phyloP scores from a whole-genome alignment of 495 filamentous ascomycete genomes.

The Hypoxylon rickii region DNA sequence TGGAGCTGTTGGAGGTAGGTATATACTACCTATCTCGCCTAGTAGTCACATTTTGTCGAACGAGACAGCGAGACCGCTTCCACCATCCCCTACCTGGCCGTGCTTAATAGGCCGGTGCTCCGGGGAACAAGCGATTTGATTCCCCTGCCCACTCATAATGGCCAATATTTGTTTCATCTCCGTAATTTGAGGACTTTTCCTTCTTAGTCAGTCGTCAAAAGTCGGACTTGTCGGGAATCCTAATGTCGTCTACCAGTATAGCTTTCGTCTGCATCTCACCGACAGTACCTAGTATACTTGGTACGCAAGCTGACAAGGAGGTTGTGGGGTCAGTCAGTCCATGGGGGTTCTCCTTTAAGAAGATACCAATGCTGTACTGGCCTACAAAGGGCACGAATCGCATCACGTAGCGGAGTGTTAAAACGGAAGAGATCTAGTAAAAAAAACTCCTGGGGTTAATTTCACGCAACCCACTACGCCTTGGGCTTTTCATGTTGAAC shows the following conservation, averaged over 20 bases:
- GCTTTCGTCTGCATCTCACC: not conserved
- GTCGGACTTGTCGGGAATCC: not conserved
- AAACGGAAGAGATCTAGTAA: not conserved
- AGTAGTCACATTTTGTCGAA: too few relatives aligned
- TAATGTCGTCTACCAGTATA: not conserved
- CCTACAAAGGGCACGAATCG: too few relatives aligned
- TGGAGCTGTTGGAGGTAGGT: too few relatives aligned
- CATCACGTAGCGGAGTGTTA: not conserved
- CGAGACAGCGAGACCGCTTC: not conserved
- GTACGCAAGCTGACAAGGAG: too few relatives aligned
- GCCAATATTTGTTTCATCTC: slow-evolving; percentile 9
- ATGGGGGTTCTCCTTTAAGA: too few relatives aligned
- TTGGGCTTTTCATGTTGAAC: slow-evolving; percentile 49
- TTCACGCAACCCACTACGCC: slow-evolving; percentile 15
- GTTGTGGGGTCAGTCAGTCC: too few relatives aligned
- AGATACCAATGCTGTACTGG: too few relatives aligned
- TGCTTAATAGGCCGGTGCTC: not conserved
- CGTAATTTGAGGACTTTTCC: slow-evolving; percentile 1
- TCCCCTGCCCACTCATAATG: not conserved
- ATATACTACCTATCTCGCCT: too few relatives aligned
- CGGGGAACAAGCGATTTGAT: not conserved
- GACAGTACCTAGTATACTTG: too few relatives aligned
- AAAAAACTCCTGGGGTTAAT: not conserved
- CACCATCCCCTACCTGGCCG: not conserved
- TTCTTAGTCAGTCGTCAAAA: slow-evolving; percentile 1